Evolutionary conservation across 148 eudicot species (phyloP), one percentile per base, ranked within the genome.

Genomic region (Polygonum maritimum): DNA sequence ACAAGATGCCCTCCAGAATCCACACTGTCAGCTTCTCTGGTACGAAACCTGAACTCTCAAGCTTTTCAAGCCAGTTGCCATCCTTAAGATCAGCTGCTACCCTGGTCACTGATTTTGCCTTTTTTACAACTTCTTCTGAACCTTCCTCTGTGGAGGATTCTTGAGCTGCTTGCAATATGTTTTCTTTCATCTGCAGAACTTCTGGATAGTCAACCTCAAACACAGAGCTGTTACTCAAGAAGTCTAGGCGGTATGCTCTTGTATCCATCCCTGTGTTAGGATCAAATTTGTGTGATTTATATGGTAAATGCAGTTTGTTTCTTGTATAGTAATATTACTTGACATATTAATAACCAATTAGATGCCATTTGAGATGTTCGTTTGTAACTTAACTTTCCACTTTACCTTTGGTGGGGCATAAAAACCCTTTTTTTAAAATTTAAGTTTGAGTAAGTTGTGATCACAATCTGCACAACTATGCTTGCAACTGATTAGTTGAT

Each of bases 131-230:
- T 9, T 84, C 73, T 9, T 84, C 84, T 67, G 83, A 82, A 9
- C 80, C 67, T 52, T 86, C 82, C 15, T 83, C 85, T 74, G 55
- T 75, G 48, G 90, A 79, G 48, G 90, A 79, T 19, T 81, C 78
- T 36, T 71, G 72, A 82, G 93, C 93, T 78, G 90, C 92, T 60
- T 90, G 89, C 31, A 90, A 80, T 18, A 92, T 87, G 11, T 84
- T 85, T 74, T 87, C 87, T 84, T 94, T 94, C 85, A 86, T 88
- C 80, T 90, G 86, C 80, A 92, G 45, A 55, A 94, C 96, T 77
- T 94, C 92, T 0, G 90, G 89, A 81, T 90, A 90, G 81, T 94
- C 98, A 2, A 94, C 89, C 80, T 94, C 98, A 58, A 88, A 94
- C 57, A 94, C 88, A 22, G 83, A 81, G 75, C 89, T 86, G 41